Evolutionary conservation across 2,329 filamentous ascomycete species (phyloP), one percentile per base, ranked within the genome.

Genomic region (Xylaria digitata): DNA sequence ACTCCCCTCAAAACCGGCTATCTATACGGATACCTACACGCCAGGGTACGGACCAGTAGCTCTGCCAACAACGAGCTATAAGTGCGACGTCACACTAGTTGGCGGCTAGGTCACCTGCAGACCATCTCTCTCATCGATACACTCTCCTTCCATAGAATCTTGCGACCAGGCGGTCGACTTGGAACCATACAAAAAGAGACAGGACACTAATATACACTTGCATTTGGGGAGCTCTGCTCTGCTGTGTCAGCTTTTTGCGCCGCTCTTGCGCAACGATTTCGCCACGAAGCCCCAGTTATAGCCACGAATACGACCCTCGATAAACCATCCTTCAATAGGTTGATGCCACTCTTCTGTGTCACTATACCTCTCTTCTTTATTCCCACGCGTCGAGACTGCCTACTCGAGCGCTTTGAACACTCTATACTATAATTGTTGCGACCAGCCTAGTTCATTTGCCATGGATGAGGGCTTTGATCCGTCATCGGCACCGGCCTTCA

Each of bases 391-490:
- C 60, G 52, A 66, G 45, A 46, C 23, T 43, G 30, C 52, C 59
- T 49, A 9, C 52, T 45, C 42, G 34, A 63, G 21, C 61, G 46
- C 61, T 45, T 21, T 61, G 40, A 32, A 55, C 48, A 46, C 48
- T 55, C 45, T 43, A 21, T 48, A 6, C 63, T 37, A 40, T 62
- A 55, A 15, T 26, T 26, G 21, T 26, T 53, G 52, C 62, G n/a
- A 3, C 43, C 43, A 32, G 40, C 6, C 55, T 43, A 6, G 19
- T 23, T 52, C 40, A 46, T 43, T 34, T 42, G 61, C 61, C 72
- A 81, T 82, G 80, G 79, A 81, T 62, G 79, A 80, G 50, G 74
- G 73, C 37, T 69, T 78, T n/a, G 79, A 78, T 66, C 73, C 75
- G 61, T 77, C 82, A 61, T 75, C 78, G 63, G 77, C 76, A 21